Conservation (phyloP, 2,329 filamentous ascomycete genomes). For the Aspergillus neoniger region DNA sequence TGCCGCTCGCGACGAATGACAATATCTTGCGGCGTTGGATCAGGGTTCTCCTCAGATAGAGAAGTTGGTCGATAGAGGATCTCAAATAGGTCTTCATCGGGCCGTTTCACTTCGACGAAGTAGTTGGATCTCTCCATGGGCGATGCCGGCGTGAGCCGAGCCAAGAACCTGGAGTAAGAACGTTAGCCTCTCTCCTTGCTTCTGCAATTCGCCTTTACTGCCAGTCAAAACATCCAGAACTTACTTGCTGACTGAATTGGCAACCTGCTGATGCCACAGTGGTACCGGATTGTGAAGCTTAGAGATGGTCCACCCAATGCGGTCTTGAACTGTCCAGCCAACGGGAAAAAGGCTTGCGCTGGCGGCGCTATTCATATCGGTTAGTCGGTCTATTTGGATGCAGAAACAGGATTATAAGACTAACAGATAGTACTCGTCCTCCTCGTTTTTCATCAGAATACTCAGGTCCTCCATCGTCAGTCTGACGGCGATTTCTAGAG, state of each 20-base stretch:
- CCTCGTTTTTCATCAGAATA: constrained; percentile 49
- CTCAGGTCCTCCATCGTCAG: constrained; percentile 57
- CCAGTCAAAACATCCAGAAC: constrained; percentile 4
- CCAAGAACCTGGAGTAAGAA: constrained; percentile 43
- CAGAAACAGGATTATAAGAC: constrained; percentile 14
- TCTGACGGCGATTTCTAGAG: constrained; percentile 54
- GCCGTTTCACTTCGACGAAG: constrained; percentile 52
- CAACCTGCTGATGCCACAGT: constrained; percentile 52
- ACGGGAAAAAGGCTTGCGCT: constrained; percentile 57
- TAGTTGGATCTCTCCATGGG: constrained; percentile 54
- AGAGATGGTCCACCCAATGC: constrained; percentile 53
- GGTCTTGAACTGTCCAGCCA: constrained; percentile 53
- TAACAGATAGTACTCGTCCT: constrained; percentile 52
- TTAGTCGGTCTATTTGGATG: not conserved
- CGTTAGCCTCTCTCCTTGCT: constrained; percentile 8
- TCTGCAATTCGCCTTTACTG: not conserved
- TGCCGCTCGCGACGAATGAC: constrained; percentile 54
- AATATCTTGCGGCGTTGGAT: constrained; percentile 43
- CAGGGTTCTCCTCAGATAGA: constrained; percentile 40
- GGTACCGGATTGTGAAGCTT: constrained; percentile 51
- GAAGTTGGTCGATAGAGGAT: constrained; percentile 50
- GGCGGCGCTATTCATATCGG: constrained; percentile 40
- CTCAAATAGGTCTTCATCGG: constrained; percentile 39
- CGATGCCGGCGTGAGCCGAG: constrained; percentile 45
- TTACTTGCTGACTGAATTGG: constrained; percentile 47